Conservation (phyloP, 1,284 basidiomycete genomes). For the Boletus subluridellus region DNA sequence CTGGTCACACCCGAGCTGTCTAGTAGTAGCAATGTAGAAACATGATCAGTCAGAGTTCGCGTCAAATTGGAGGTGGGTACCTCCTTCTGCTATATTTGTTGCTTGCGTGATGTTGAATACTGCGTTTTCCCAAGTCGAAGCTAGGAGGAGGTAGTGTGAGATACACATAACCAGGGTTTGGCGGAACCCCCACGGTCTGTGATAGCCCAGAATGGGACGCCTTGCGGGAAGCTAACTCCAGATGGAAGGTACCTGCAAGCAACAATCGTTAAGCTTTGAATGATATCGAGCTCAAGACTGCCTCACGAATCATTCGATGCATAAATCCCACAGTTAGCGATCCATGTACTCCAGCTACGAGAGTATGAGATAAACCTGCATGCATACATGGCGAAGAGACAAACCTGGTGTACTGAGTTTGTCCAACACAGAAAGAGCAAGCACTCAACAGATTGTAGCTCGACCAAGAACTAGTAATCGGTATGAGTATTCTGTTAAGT, state of each 20-base stretch:
- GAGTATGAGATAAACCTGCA: conserved; percentile 2
- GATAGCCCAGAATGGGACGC: conserved; percentile 25
- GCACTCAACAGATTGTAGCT: conserved; percentile 31
- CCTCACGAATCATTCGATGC: conserved; percentile 23
- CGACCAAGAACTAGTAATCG: conserved; percentile 25
- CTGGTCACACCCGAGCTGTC: conserved; percentile 16
- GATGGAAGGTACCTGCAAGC: conserved; percentile 24
- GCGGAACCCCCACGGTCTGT: conserved; percentile 22
- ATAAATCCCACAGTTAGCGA: conserved; percentile 10
- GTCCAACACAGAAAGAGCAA: conserved; percentile 20
- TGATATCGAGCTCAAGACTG: not conserved
- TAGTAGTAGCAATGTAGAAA: not conserved
- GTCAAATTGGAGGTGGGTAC: conserved; percentile 10
- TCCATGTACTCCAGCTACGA: conserved; percentile 24
- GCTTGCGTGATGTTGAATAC: conserved; percentile 18
- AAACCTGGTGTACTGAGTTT: conserved; percentile 18
- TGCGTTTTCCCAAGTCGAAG: conserved; percentile 14
- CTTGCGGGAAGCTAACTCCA: conserved; percentile 6
- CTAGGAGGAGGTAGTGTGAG: conserved; percentile 13
- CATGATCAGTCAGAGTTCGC: not conserved
- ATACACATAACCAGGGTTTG: not conserved
- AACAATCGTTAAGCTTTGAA: not conserved
- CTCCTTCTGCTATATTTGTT: not conserved
- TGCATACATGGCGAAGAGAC: not conserved
- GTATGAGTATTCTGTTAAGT: not conserved